These are phyloP conservation scores for Rubus idaeus DNA, from an alignment of 306 rosid species.

Conservation along the genomic window DNA sequence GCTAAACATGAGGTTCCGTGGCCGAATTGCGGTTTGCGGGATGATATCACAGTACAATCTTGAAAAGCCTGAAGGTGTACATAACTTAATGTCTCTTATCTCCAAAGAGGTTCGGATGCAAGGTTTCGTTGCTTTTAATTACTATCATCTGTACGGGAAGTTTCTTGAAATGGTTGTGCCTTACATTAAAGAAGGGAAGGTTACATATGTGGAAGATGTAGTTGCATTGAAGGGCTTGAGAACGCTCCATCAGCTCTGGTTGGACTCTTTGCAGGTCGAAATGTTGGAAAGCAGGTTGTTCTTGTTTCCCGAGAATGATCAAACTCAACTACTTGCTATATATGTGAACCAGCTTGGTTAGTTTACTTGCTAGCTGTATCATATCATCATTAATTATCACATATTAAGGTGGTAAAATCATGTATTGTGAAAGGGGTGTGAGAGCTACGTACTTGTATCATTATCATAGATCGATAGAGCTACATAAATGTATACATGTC, in stretches of 20 bases:
- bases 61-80: neutral
- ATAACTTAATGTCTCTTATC: neutral
- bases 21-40: conserved; percentile 22
- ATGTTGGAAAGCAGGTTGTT: neutral
- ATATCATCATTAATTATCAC: too few relatives aligned
- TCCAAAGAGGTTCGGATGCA: neutral
- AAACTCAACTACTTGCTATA: too few relatives aligned
- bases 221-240: neutral
- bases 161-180: neutral
- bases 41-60: conserved; percentile 26
- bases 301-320: neutral
- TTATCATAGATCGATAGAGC: too few relatives aligned
- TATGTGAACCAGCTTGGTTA: too few relatives aligned
- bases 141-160: neutral
- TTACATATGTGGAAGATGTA: conserved; percentile 4
- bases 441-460: too few relatives aligned
- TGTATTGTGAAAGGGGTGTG: too few relatives aligned
- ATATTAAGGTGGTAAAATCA: too few relatives aligned
- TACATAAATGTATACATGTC: too few relatives aligned
- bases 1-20: conserved; percentile 16
- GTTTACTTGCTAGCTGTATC: too few relatives aligned
- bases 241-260: neutral
- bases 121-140: neutral
- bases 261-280: neutral
- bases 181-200: neutral